Percentiles rank a stretch among this genome's conserved stretches.
These are phyloP conservation scores for Penicillium argentinense DNA, from an alignment of 495 filamentous ascomycete species.

Conservation along the genomic window DNA sequence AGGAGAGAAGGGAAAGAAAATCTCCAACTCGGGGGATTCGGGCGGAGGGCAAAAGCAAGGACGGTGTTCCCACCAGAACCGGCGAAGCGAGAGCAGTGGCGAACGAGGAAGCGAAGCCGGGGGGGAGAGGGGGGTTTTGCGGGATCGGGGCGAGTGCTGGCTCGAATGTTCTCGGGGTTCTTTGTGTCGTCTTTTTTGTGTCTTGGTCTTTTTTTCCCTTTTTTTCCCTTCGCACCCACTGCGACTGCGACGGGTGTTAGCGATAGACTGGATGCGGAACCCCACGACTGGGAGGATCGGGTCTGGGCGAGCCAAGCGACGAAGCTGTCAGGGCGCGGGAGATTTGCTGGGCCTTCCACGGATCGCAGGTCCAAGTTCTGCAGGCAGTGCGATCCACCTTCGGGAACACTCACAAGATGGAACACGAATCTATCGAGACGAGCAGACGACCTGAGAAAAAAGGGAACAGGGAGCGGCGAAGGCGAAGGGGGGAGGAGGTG, in stretches of 20 bases:
- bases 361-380: slow-evolving; percentile 32
- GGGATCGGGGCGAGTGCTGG: too few relatives aligned
- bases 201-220: too few relatives aligned
- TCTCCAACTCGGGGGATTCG: too few relatives aligned
- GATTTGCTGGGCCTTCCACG: slow-evolving; percentile 39
- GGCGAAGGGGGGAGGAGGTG: slow-evolving; percentile 6
- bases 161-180: not conserved
- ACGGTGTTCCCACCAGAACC: too few relatives aligned
- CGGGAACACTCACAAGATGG: too few relatives aligned
- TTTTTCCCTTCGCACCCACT: too few relatives aligned
- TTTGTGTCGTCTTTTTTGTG: too few relatives aligned
- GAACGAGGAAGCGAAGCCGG: slow-evolving; percentile 2
- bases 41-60: too few relatives aligned
- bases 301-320: slow-evolving; percentile 31
- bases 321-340: slow-evolving; percentile 42
- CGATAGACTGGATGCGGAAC: not conserved
- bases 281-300: not conserved
- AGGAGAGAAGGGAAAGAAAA: too few relatives aligned
- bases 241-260: too few relatives aligned
- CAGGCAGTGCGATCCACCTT: slow-evolving; percentile 12
- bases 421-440: too few relatives aligned
- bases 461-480: not conserved
- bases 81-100: too few relatives aligned
- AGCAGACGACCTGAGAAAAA: not conserved
- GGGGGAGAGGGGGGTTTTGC: not conserved